Conservation (phyloP, 768 basidiomycete species). For the Pholiota molesta region DNA sequence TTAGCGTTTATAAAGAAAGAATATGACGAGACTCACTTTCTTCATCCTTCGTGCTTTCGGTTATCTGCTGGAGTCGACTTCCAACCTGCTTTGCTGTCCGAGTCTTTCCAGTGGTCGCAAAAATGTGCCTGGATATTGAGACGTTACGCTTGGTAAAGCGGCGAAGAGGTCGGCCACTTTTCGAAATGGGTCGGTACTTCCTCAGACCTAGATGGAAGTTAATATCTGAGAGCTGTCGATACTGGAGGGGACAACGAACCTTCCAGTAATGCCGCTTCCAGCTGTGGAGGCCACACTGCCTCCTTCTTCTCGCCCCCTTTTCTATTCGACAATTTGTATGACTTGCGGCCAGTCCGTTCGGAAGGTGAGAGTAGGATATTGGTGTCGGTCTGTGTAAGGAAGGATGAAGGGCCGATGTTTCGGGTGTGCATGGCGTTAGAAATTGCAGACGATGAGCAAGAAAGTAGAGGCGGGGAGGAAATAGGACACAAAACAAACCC, state of each 20-base stretch:
- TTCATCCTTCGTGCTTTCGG: constrained; percentile 68
- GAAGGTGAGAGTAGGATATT: constrained; percentile 18
- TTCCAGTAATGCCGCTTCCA: constrained; percentile 28
- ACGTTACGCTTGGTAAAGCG: constrained; percentile 76
- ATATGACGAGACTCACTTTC: constrained; percentile 48
- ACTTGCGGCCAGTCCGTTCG: constrained; percentile 27
- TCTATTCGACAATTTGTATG: constrained; percentile 24
- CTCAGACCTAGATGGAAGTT: constrained; percentile 12
- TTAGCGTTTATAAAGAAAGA: not conserved
- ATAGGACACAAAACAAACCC: not conserved
- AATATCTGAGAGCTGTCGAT: not conserved
- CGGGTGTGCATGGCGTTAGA: constrained; percentile 4
- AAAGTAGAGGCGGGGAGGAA: not conserved
- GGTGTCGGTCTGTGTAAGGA: constrained; percentile 8
- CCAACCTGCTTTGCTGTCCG: constrained; percentile 78
- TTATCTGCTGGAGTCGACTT: constrained; percentile 73
- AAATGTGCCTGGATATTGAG: constrained; percentile 74
- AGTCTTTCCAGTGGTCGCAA: constrained; percentile 58
- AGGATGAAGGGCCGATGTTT: constrained; percentile 4
- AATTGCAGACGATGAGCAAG: not conserved
- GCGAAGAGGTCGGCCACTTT: constrained; percentile 29
- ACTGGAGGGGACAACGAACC: constrained; percentile 14
- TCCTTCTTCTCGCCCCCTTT: constrained; percentile 20
- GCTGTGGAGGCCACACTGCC: constrained; percentile 27
- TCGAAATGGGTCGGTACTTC: constrained; percentile 24